Evolutionary conservation across 495 filamentous ascomycete species (phyloP), one percentile per base, ranked within the genome.

Genomic region (Cercophora scortea): DNA sequence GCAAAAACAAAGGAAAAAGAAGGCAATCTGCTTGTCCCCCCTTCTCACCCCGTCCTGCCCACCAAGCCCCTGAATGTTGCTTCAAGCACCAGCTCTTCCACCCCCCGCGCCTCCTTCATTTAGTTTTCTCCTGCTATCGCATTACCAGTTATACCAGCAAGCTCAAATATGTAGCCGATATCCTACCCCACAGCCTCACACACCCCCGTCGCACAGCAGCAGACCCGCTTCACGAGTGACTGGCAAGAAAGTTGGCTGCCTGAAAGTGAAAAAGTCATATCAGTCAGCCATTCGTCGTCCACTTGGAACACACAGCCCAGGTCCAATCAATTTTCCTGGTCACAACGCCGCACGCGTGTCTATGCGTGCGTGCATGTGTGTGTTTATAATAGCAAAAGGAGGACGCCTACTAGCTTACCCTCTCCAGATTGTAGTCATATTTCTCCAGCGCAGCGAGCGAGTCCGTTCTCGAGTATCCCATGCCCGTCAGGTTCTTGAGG

Each of bases 341-440:
- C 2, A 2, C 8, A 39, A 39, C 36, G 8, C 11, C 11, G 15
- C 38, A 7, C 38, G 2, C 38, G 15, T 12, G 15, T 12, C 38
- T 12, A 41, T 12, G 15, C 11, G 38, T 15, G 16, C 2, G 13
- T 16, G 8, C 42, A 16, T 4, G 17, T 9, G 17, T 41, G 12
- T 12, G 42, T 44, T 44, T 9, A 12, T 9, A 44, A 44, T 8
- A 45, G 19, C 13, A 18, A 17, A 25, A 18, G 10, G 42, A 15
- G 8, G 42, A 17, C 12, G 42, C 10, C 8, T 43, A 6, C 25
- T 17, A 63, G 70, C 83, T 74, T 74, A 96, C 93, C 84, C 89
- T 87, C 65, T 95, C 90, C 62, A 96, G 76, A 70, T 96, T 91
- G 69, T 96, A 95, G 64, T 96, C 91, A 69, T 84, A 93, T 68